Base-by-base conservation (phyloP, 805 yeast species). In the Myxozyma udenii region DNA sequence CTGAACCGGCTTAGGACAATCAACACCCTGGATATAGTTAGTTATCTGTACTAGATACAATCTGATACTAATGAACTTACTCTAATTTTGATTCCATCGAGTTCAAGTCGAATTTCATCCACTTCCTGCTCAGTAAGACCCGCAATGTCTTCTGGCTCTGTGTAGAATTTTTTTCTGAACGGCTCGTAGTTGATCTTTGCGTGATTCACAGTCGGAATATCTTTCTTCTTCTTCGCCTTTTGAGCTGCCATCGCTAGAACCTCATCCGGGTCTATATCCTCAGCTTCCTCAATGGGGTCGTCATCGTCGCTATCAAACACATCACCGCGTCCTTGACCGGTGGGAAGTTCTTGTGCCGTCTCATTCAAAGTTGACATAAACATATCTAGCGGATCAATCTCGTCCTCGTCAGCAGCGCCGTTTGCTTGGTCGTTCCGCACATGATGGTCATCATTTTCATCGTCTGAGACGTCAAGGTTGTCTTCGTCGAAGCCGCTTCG, bases 41-140 rank as follows among this genome's bases (percentile, higher is more conserved):
- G 22, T 12, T 3, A 3, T 3, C 38, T 9, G 11, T 14, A 12
- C 14, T 19, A 12, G 5, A 7, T 4, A 4, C 12, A 30, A 16
- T 24, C 44, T 9, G 18, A 25, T 22, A 14, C 4, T 16, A 9
- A 11, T 16, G 6, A 26, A 40, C 50, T 3, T 46, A 46, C 50
- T 44, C 78, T 68, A 2, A 87, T 80, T 44, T 78, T 78, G 28
- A 88, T 81, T n/a, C 84, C 83, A 53, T 82, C 89, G 39, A 81
- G 62, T 42, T 69, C 68, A 14, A 75, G 60, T 42, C 93, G 67
- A 4, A 84, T 62, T 4, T 72, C 74, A 1, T 74, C 74, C 1
- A 84, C 80, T 44, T 86, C 89, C 35, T 76, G 79, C 0, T 69
- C 71, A 0, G 80, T 68, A 48, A 85, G 64, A 0, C 65, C 58